Conservation (phyloP, 345 rosid species). For the Ailanthus altissimus region DNA sequence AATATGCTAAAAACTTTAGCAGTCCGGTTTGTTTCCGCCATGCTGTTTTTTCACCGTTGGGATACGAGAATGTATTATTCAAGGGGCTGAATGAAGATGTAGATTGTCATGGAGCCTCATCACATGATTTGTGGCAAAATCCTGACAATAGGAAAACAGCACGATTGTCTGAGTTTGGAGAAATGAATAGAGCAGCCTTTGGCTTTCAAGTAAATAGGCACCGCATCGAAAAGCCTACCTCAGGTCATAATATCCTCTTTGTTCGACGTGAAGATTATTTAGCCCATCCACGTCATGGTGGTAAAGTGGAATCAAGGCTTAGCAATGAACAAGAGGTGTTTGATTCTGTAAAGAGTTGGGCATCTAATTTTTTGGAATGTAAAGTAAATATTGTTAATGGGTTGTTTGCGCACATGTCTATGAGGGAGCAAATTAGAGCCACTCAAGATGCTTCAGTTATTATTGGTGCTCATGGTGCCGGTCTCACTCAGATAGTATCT, state of each 20-base stretch:
- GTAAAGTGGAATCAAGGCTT: conserved; percentile 81
- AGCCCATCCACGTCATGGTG: conserved; percentile 89
- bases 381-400: conserved; percentile 82
- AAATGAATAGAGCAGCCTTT: conserved; percentile 84
- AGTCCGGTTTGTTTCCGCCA: conserved; percentile 88
- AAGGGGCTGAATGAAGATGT: conserved; percentile 68
- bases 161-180: conserved; percentile 85
- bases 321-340: conserved; percentile 83
- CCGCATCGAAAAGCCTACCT: conserved; percentile 44
- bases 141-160: conserved; percentile 68
- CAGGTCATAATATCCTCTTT: conserved; percentile 69
- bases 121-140: conserved; percentile 64
- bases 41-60: conserved; percentile 75
- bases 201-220: conserved; percentile 63
- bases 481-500: conserved; percentile 85
- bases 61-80: conserved; percentile 80
- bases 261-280: conserved; percentile 91
- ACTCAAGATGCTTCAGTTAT: conserved; percentile 94
- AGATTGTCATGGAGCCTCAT: conserved; percentile 65
- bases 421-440: conserved; percentile 84
- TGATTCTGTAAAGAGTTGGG: conserved; percentile 67
- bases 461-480: conserved; percentile 97
- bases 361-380: conserved; percentile 49
- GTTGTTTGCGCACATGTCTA: conserved; percentile 81
- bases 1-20: conserved; percentile 73